These are phyloP conservation scores for Dothideomycetes sp. DNA, from an alignment of 2,329 filamentous ascomycete genomes.

Conservation along the genomic window DNA sequence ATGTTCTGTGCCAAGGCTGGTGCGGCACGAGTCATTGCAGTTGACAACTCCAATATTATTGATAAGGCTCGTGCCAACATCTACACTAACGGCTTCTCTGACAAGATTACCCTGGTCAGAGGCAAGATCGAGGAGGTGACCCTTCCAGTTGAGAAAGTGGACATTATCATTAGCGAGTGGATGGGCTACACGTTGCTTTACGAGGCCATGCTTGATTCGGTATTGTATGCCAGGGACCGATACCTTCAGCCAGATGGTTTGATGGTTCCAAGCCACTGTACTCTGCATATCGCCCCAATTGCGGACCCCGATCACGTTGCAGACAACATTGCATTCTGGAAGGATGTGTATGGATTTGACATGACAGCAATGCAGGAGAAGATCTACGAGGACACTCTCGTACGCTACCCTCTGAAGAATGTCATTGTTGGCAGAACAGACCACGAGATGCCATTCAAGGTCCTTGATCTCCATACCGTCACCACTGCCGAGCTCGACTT, in stretches of 20 bases:
- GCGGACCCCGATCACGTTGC: slow-evolving; percentile 66
- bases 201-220: slow-evolving; percentile 91
- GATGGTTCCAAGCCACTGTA: slow-evolving; percentile 77
- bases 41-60: slow-evolving; percentile 88
- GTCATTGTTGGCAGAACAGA: slow-evolving; percentile 42
- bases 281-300: slow-evolving; percentile 71
- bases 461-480: slow-evolving; percentile 66
- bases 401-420: slow-evolving; percentile 21
- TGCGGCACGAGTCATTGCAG: slow-evolving; percentile 74
- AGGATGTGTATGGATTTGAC: slow-evolving; percentile 86
- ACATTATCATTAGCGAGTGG: slow-evolving; percentile 95
- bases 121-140: slow-evolving; percentile 80
- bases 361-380: slow-evolving; percentile 83
- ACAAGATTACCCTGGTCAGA: slow-evolving; percentile 66
- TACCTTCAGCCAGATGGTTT: slow-evolving; percentile 73
- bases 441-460: slow-evolving; percentile 53
- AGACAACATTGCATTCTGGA: slow-evolving; percentile 77
- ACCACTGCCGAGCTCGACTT: slow-evolving; percentile 66
- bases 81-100: slow-evolving; percentile 64
- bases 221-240: slow-evolving; percentile 76
- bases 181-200: slow-evolving; percentile 94
- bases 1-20: slow-evolving; percentile 93
- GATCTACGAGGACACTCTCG: slow-evolving; percentile 59
- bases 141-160: slow-evolving; percentile 68
- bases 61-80: slow-evolving; percentile 77